Evolutionary conservation across 2,329 filamentous ascomycete genomes (phyloP).

Genomic region (Calonectria pseudoreteaudii): DNA sequence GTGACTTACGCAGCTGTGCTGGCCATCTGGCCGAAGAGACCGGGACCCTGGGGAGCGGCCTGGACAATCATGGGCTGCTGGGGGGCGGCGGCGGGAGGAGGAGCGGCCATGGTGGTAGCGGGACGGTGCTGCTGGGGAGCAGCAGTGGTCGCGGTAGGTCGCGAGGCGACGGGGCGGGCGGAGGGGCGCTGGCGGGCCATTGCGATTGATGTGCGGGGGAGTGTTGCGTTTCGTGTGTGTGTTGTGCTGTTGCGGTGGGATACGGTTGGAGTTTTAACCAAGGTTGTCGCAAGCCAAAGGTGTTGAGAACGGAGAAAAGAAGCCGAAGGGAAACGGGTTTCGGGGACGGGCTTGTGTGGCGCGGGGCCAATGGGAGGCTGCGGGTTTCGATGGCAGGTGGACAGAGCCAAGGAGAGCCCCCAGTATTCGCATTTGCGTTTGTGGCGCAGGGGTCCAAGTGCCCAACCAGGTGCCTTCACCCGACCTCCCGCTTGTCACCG

Average conservation of each 20-base stretch:
- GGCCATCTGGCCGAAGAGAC: conserved; percentile 96
- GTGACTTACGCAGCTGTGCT: conserved; percentile 93
- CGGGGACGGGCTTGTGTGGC: conserved; percentile 21
- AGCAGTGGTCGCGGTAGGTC: conserved; percentile 73
- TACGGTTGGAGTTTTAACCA: conserved; percentile 3
- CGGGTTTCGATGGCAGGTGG: conserved; percentile 38
- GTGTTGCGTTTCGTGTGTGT: conserved; percentile 23
- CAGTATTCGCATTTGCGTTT: conserved; percentile 11
- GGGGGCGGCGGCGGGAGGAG: conserved; percentile 60
- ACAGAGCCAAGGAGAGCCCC: conserved; percentile 20
- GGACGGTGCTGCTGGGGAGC: conserved; percentile 74
- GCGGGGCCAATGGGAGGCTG: conserved; percentile 45
- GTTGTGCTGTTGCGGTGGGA: conserved; percentile 20
- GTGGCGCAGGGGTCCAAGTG: conserved; percentile 9
- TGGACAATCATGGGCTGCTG: conserved; percentile 19
- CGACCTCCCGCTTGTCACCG: conserved; percentile 8
- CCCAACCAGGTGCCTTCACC: background rate
- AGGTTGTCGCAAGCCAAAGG: background rate
- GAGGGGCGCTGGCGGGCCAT: conserved; percentile 86
- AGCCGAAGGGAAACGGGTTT: conserved; percentile 37
- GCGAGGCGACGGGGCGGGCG: conserved; percentile 72
- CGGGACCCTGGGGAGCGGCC: conserved; percentile 72
- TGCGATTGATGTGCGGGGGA: conserved; percentile 45
- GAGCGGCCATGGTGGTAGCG: conserved; percentile 75
- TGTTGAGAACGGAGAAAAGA: conserved; percentile 25